Conservation (phyloP, 2,329 filamentous ascomycete genomes). For the Chrysoporthe austroafricana region DNA sequence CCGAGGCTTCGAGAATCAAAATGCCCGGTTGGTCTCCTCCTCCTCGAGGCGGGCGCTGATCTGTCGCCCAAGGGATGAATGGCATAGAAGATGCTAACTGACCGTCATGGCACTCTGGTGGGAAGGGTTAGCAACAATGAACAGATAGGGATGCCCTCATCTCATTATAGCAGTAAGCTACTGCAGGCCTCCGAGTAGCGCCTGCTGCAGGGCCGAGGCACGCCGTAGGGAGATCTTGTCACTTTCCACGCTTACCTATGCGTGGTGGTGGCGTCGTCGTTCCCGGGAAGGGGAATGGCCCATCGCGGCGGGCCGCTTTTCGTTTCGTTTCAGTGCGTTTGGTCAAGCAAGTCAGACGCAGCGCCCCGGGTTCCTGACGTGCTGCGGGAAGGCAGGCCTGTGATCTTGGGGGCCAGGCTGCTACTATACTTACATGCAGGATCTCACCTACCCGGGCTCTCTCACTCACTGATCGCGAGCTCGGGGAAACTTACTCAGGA, state of each 20-base stretch:
- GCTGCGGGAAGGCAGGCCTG: background rate
- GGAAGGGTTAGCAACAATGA: background rate
- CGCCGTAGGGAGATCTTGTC: background rate
- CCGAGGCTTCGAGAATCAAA: no score
- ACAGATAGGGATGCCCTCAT: background rate
- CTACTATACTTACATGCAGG: background rate
- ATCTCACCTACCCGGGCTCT: background rate
- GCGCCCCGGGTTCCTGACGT: background rate
- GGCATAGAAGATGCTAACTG: no score
- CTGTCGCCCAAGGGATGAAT: no score
- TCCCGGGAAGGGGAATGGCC: background rate
- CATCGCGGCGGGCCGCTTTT: background rate
- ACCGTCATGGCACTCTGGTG: no score
- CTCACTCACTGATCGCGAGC: background rate
- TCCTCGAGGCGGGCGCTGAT: no score
- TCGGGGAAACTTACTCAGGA: background rate
- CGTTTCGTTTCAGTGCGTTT: background rate
- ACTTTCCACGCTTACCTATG: background rate
- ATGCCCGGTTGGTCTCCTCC: no score
- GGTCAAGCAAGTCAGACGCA: background rate
- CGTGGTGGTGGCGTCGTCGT: background rate
- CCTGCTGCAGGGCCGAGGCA: background rate
- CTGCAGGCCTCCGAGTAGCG: background rate
- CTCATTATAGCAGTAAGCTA: conserved; percentile 2
- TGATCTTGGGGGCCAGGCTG: background rate